Base-by-base conservation (phyloP, 1,284 basidiomycete species). In the Ustilago loliicola region DNA sequence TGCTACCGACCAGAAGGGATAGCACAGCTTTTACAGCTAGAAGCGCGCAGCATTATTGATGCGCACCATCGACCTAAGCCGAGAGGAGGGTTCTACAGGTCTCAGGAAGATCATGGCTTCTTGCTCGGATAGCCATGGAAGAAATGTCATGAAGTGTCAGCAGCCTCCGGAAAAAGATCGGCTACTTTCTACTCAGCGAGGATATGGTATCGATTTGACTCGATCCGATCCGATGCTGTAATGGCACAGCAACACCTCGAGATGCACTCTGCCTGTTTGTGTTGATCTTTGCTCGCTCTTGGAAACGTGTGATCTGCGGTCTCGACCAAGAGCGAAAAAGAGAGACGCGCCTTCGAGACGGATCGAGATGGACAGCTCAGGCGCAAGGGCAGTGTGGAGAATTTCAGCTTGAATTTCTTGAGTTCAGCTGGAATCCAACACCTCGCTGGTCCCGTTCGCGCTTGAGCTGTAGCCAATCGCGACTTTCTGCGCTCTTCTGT, bases 321-420 rank as follows among this genome's bases (percentile, higher is more conserved):
- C 59, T 62, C 55, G 60, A 57, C 66, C 56, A 38, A 38, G 29
- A 52, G 29, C 8, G 19, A 29, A 27, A 29, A 19, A 52, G 23
- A 19, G 57, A 69, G 61, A 69, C 61, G 61, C 67, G 67, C 42
- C 67, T 51, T 62, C 47, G 40, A 51, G 29, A 34, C 30, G 42
- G 48, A 61, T 66, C 58, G 54, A 68, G 30, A 1, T 54, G 45
- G 45, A 50, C 57, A 50, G 57, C 11, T 47, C 10, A 48, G 21
- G 57, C 57, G 36, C 2, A 21, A 15, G 45, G 27, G 11, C 57
- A 59, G 57, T 48, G 57, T 59, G 27, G 55, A 27, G 25, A 47
- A 57, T 57, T 47, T 45, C 42, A 42, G 32, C 19, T 50, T 5
- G 45, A 30, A 30, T 21, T 50, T 29, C 47, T 27, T 21, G 27